phyloP scores from a whole-genome alignment of 2,329 filamentous ascomycete genomes.

The Aspergillus sp. region DNA sequence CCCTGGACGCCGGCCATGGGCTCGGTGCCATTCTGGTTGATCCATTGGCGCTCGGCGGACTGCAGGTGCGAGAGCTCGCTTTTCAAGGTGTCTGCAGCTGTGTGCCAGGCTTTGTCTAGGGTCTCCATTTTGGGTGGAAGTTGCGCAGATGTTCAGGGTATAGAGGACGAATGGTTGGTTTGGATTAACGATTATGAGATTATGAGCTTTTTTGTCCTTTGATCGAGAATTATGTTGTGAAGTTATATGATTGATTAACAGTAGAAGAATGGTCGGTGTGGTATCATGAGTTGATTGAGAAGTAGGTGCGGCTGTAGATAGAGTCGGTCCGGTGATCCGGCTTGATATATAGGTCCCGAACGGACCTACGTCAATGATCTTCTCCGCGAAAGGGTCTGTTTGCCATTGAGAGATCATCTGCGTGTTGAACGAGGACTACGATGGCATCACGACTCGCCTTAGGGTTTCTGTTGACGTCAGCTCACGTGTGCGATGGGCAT shows the following conservation, averaged over 20 bases:
- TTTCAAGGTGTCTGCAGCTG: conserved; percentile 52
- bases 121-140: conserved; percentile 57
- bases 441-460: neutral
- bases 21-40: conserved; percentile 51
- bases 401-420: neutral
- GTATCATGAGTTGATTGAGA: neutral
- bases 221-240: neutral
- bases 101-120: conserved; percentile 54
- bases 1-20: conserved; percentile 71
- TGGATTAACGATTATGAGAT: neutral
- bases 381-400: neutral
- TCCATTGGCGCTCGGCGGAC: conserved; percentile 18
- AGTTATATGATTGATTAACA: neutral
- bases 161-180: neutral
- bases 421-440: neutral
- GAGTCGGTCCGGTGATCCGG: neutral
- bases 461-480: conserved; percentile 17
- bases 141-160: conserved; percentile 1
- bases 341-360: neutral
- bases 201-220: neutral
- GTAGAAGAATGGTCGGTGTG: neutral
- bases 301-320: neutral
- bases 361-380: neutral
- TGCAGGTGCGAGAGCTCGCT: conserved; percentile 35
- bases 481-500: conserved; percentile 12